These are phyloP conservation scores for Pichia sp. DNA, from an alignment of 1,139 yeast species.

Conservation along the genomic window DNA sequence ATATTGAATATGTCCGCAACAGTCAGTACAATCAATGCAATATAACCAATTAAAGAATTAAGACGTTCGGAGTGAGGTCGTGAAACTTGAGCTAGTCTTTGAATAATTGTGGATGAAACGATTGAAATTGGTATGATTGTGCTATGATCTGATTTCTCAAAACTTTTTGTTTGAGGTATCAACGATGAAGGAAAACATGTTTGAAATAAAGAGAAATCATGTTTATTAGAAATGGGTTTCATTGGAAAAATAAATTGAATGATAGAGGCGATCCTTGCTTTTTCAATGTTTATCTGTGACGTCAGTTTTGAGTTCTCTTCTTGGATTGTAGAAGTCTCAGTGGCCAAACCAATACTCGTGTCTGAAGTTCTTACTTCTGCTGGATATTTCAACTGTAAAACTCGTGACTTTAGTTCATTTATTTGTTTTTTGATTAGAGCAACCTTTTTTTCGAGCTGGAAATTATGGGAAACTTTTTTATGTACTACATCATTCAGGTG, in stretches of 20 bases:
- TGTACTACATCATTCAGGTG: constrained; percentile 1
- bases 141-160: background rate
- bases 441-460: background rate
- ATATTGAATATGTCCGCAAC: constrained; percentile 42
- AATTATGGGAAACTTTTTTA: constrained; percentile 1
- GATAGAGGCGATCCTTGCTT: constrained; percentile 18
- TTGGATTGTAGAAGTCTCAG: constrained; percentile 2
- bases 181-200: constrained; percentile 24
- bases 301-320: background rate
- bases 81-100: constrained; percentile 16
- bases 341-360: background rate
- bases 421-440: background rate
- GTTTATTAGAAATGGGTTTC: constrained; percentile 17
- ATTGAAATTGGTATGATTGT: constrained; percentile 9
- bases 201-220: constrained; percentile 35
- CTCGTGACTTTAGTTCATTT: background rate
- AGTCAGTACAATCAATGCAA: constrained; percentile 41
- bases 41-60: constrained; percentile 48
- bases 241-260: constrained; percentile 22
- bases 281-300: constrained; percentile 16
- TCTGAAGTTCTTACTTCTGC: background rate
- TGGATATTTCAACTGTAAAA: constrained; percentile 2
- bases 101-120: constrained; percentile 12
- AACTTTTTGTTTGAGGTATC: constrained; percentile 6
- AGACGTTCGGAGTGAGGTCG: constrained; percentile 29